These are phyloP conservation scores for Kockovaella imperatae DNA, from an alignment of 768 basidiomycete species.

Conservation along the genomic window DNA sequence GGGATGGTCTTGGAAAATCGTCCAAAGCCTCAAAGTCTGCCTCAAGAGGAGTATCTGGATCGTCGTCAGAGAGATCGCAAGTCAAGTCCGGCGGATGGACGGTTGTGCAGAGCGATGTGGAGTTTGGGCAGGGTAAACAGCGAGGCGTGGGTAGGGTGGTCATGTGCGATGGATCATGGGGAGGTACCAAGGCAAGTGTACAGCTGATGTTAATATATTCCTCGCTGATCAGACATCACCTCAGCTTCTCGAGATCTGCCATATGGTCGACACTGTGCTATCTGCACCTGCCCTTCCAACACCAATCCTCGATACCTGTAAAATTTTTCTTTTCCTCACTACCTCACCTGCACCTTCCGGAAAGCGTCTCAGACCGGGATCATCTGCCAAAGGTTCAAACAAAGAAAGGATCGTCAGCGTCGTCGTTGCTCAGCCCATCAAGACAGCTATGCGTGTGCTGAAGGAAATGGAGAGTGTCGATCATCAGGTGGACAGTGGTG, in stretches of 20 bases:
- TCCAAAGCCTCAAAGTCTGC: neutral
- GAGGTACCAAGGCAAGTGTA: constrained; percentile 26
- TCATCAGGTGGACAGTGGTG: constrained; percentile 20
- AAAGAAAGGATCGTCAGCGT: constrained; percentile 36
- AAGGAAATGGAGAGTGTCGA: constrained; percentile 6
- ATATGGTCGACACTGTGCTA: constrained; percentile 39
- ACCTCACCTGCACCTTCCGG: constrained; percentile 26
- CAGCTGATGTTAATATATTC: neutral
- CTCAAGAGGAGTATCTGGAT: constrained; percentile 9
- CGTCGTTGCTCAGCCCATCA: constrained; percentile 40
- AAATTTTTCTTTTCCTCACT: constrained; percentile 40
- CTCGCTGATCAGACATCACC: too few species aligned
- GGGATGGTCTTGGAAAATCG: constrained; percentile 28
- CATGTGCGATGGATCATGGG: constrained; percentile 24
- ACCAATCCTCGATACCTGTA: constrained; percentile 32
- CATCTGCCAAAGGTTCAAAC: neutral
- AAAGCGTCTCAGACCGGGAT: neutral
- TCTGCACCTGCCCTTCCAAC: constrained; percentile 36
- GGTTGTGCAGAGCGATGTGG: constrained; percentile 16
- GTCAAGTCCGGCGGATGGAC: constrained; percentile 19
- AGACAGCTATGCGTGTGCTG: constrained; percentile 36
- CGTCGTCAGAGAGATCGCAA: constrained; percentile 5
- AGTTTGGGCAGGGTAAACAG: constrained; percentile 10
- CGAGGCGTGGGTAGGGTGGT: constrained; percentile 24
- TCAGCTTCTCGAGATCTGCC: constrained; percentile 38